Percentiles rank a stretch among this genome's conserved stretches.
phyloP scores from a whole-genome alignment of 2,329 filamentous ascomycete species.

The Fusarium protoensiforme region DNA sequence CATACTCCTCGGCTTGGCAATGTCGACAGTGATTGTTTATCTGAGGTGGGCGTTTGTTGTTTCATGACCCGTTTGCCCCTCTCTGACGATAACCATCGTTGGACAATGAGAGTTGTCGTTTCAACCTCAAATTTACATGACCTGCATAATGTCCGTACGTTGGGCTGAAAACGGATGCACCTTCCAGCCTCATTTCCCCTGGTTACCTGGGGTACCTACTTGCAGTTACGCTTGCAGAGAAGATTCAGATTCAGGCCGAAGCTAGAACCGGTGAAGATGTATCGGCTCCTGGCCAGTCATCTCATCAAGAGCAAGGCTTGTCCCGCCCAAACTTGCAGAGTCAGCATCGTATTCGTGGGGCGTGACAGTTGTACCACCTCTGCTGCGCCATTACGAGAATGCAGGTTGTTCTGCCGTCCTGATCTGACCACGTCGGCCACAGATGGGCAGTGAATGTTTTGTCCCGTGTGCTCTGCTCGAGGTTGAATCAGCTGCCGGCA shows the following conservation, averaged over 20 bases:
- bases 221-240: background rate
- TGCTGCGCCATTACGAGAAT: constrained; percentile 23
- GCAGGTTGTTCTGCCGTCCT: constrained; percentile 1
- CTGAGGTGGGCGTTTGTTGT: background rate
- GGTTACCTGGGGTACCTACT: background rate
- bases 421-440: constrained; percentile 14
- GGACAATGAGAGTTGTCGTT: background rate
- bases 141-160: background rate
- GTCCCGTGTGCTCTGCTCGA: background rate
- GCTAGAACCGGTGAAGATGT: constrained; percentile 16
- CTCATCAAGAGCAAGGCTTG: constrained; percentile 4
- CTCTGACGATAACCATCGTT: background rate
- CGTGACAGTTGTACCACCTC: constrained; percentile 27
- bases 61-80: background rate
- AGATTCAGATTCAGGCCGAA: background rate
- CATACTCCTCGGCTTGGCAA: background rate
- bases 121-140: background rate
- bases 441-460: constrained; percentile 10
- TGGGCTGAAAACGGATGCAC: background rate
- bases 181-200: constrained; percentile 6
- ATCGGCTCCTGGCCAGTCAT: constrained; percentile 19
- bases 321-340: constrained; percentile 21
- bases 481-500: constrained; percentile 1
- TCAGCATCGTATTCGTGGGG: constrained; percentile 37
- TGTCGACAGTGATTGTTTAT: background rate